Evolutionary conservation across 768 basidiomycete species (phyloP), one percentile per base, ranked within the genome.

Genomic region (Pleurotus salmoneostramineus): DNA sequence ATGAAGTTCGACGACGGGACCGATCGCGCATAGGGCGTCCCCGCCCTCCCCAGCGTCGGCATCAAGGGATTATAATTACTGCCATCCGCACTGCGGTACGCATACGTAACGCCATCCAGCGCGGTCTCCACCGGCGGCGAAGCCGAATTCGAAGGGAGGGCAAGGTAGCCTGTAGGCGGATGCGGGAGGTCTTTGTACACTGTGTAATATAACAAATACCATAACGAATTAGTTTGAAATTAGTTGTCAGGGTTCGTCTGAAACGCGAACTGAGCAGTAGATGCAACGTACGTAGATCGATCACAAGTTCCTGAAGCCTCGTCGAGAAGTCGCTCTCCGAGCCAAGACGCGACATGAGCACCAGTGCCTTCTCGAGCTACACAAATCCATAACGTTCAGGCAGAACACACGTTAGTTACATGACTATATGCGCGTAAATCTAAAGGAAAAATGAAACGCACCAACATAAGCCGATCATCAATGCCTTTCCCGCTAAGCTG

Each of bases 131-230:
- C 42, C 14, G 57, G 14, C n/a, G 37, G 37, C 21, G 58, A 17
- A 15, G 62, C 43, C 50, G 56, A 51, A 7, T 70, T 63, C 7
- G 62, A 62, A 17, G 67, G 68, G 4, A 64, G 56, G 46, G 64
- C 55, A 40, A 88, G 70, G 65, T 83, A 89, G 8, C 74, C 75
- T 50, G 68, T 71, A 7, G 88, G 85, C 4, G 90, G 90, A 61
- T 91, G 91, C 3, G 89, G 89, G 36, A 93, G 80, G 68, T 91
- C 91, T 60, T 87, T 84, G 76, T 86, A 91, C 43, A 91, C 87
- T 88, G 68, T 43, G 59, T 34, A 17, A 55, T 43, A 60, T 34
- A 17, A 55, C 50, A 40, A 49, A 60, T 58, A 59, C 44, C 12
- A 40, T 10, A 3, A 10, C 37, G 10, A 40, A 40, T 40, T 10